A percentile compares a stretch with the other conserved stretches of the same genome.
Conservation (phyloP, 345 rosid species). For the Rubroshorea leprosula region DNA sequence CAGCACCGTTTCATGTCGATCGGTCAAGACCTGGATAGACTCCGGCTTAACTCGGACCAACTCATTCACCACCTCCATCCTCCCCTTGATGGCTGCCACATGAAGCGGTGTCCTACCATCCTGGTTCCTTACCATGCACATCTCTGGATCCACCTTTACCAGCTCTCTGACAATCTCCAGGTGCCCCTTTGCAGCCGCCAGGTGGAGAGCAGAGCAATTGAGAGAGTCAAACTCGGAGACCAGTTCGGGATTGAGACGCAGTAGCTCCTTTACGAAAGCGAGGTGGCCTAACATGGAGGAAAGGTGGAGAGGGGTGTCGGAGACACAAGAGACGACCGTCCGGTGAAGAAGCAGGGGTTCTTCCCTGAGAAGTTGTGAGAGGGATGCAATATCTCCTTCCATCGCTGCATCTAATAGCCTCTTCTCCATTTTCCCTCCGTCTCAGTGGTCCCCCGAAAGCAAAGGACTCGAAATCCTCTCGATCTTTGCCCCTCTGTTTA, state of each 20-base stretch:
- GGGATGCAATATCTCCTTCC: constrained; percentile 16
- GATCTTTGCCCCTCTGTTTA: no score
- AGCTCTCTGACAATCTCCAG: constrained; percentile 12
- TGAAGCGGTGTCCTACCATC: constrained; percentile 28
- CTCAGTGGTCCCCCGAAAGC: no score
- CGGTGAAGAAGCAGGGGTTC: constrained; percentile 23
- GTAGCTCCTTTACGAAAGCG: constrained; percentile 19
- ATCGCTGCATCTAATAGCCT: constrained; percentile 19
- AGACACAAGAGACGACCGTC: constrained; percentile 17
- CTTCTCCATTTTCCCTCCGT: constrained; percentile 14
- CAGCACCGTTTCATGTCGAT: constrained; percentile 20
- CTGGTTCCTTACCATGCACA: constrained; percentile 15
- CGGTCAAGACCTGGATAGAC: constrained; percentile 8
- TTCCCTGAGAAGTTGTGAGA: constrained; percentile 10
- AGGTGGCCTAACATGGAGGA: constrained; percentile 22
- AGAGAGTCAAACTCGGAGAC: constrained; percentile 23
- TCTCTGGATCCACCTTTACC: constrained; percentile 10
- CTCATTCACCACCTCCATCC: constrained; percentile 12
- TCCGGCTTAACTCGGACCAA: constrained; percentile 14
- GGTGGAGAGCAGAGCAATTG: constrained; percentile 28
- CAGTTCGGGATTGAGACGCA: constrained; percentile 18
- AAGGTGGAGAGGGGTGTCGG: constrained; percentile 26
- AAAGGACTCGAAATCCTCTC: no score
- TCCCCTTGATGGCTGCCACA: constrained; percentile 27
- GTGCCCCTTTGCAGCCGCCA: constrained; percentile 30